Evolutionary conservation across 768 basidiomycete genomes (phyloP).

Genomic region (Lactarius sanguifluus): DNA sequence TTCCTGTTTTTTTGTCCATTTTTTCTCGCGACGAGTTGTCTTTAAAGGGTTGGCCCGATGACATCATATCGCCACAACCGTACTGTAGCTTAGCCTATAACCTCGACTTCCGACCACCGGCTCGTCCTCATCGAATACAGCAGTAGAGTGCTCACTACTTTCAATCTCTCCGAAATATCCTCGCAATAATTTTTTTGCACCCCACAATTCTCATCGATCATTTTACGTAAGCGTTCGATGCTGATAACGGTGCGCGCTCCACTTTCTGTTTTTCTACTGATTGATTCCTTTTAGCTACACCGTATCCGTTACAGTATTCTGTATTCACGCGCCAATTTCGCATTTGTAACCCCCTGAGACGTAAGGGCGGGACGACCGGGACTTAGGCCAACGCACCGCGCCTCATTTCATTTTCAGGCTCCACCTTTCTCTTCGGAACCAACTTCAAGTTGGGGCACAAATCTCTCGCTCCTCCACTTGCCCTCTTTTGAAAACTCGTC

Average conservation of each 20-base stretch:
- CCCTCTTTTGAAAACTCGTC: constrained; percentile 22
- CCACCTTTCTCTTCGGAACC: constrained; percentile 12
- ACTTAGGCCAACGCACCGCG: constrained; percentile 14
- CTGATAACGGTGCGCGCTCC: constrained; percentile 10
- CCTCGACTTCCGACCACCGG: constrained; percentile 4
- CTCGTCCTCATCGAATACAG: constrained; percentile 11
- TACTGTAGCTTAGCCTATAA: neutral
- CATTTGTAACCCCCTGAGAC: constrained; percentile 12
- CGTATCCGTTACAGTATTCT: constrained; percentile 15
- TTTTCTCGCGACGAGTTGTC: constrained; percentile 9
- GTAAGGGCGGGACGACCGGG: neutral
- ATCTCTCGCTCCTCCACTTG: constrained; percentile 17
- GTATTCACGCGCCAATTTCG: constrained; percentile 3
- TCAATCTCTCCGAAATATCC: neutral
- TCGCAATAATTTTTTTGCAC: constrained; percentile 1
- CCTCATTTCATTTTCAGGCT: neutral
- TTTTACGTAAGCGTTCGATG: constrained; percentile 23
- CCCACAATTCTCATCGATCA: constrained; percentile 20
- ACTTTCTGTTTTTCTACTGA: constrained; percentile 12
- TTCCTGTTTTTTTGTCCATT: neutral
- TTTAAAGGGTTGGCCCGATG: constrained; percentile 21
- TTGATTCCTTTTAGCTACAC: constrained; percentile 4
- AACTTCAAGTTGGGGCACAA: constrained; percentile 16
- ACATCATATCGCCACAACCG: constrained; percentile 15
- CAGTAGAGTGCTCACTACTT: neutral